Base-by-base conservation (phyloP, 2,329 filamentous ascomycete species). In the Colletotrichum lini region DNA sequence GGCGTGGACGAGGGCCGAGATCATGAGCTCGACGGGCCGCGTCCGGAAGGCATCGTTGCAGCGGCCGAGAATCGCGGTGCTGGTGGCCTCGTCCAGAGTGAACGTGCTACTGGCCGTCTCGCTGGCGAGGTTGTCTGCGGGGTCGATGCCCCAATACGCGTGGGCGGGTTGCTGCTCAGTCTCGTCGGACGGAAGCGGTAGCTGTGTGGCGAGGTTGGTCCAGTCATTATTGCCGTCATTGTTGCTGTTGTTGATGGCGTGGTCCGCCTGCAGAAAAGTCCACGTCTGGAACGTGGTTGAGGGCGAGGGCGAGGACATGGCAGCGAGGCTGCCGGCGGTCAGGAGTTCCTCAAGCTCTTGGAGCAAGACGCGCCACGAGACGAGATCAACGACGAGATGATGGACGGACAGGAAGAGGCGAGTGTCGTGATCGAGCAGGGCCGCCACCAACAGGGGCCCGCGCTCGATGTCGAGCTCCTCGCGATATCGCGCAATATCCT, bases 321-420 rank as follows among this genome's bases (percentile, higher is more conserved):
- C 44, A 18, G 44, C 18, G 8, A 45, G 13, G 44, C 15, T 45
- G 44, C 44, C 44, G 1, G 18, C 44, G 15, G 44, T 45, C 16
- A 45, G 44, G 44, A 45, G 44, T 18, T 45, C 44, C 18, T 86
- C 84, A 0, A 86, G 75, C 54, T 86, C 84, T 44, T 83, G 79
- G 0, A 85, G 73, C 3, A 86, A 75, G 2, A 83, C 78, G 4
- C 82, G 77, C 84, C 84, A 86, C 0, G 83, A 84, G 2, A 86
- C 82, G 4, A 86, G 73, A 65, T 86, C 84, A 18, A 86, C 78
- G 2, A 82, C 77, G 0, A 83, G 74, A 62, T 83, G 82, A 15
- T 83, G 81, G 1, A 76, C 79, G 7, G 77, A 74, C 7, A 84
- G 59, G 9, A 78, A 79, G 0, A 81, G 56, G 1, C 74, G 42